Percentiles rank a stretch among this genome's conserved stretches.
phyloP scores from a whole-genome alignment of 176 grass and related monocot genomes.

The Cenchrus americanus region DNA sequence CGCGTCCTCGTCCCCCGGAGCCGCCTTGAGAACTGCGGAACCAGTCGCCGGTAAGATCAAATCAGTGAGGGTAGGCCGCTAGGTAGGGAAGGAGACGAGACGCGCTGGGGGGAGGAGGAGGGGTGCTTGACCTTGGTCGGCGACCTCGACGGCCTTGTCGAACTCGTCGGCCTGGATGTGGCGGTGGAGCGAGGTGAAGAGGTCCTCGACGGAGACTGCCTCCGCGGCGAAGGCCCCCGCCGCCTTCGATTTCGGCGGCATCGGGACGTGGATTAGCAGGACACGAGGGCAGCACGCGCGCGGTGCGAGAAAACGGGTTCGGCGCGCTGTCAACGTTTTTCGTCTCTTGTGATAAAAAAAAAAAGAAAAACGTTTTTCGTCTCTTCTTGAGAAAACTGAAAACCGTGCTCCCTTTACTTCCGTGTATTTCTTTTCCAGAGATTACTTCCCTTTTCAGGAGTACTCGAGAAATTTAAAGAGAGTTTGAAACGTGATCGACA shows the following conservation, averaged over 20 bases:
- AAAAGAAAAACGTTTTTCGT: not conserved
- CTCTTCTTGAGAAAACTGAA: not conserved
- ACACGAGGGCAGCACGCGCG: not conserved
- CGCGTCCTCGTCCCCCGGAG: conserved; percentile 85
- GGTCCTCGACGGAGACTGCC: conserved; percentile 67
- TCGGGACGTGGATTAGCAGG: not conserved
- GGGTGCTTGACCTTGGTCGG: conserved; percentile 73
- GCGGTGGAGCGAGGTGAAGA: conserved; percentile 75
- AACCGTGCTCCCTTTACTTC: not conserved
- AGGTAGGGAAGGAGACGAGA: conserved; percentile 2
- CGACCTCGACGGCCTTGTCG: conserved; percentile 65
- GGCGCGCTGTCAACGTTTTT: not conserved
- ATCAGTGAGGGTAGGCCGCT: not conserved
- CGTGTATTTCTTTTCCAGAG: not conserved
- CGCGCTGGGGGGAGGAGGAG: not conserved
- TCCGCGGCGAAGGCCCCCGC: conserved; percentile 53
- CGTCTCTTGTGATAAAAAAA: too few relatives aligned
- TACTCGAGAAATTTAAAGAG: not conserved
- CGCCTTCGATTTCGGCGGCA: not conserved
- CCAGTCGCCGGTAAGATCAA: conserved; percentile 9
- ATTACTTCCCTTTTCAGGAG: not conserved
- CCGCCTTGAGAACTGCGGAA: conserved; percentile 67
- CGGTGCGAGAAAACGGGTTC: not conserved
- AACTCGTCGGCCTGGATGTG: conserved; percentile 60
- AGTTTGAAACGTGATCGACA: not conserved